Evolutionary conservation across 768 basidiomycete genomes (phyloP).

Genomic region (Ephemerocybe angulata): DNA sequence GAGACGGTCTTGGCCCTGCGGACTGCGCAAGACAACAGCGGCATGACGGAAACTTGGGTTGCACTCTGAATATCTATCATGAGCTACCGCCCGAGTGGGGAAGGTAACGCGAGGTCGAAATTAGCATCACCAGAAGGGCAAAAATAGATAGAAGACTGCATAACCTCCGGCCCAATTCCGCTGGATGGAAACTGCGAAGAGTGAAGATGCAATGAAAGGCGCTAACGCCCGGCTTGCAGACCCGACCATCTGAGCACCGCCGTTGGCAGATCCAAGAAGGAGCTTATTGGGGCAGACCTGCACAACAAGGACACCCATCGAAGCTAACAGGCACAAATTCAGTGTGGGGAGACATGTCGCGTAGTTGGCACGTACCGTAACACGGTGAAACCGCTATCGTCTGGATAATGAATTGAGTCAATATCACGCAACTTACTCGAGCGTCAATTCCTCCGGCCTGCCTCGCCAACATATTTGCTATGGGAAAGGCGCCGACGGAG

Average conservation of each 20-base stretch:
- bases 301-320: constrained; percentile 40
- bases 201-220: constrained; percentile 50
- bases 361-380: constrained; percentile 29
- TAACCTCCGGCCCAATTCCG: constrained; percentile 43
- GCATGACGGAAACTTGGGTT: no score
- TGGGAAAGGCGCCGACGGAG: constrained; percentile 30
- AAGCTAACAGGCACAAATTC: background rate
- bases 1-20: no score
- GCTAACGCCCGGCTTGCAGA: constrained; percentile 48
- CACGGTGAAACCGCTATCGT: constrained; percentile 27
- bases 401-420: constrained; percentile 29
- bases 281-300: constrained; percentile 38
- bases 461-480: constrained; percentile 31
- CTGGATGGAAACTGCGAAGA: constrained; percentile 52
- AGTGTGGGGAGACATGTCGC: background rate
- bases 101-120: constrained; percentile 18
- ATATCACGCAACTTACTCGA: constrained; percentile 26
- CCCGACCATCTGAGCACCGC: constrained; percentile 51
- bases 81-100: no score
- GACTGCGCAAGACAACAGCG: no score
- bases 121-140: constrained; percentile 19
- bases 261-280: constrained; percentile 50
- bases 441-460: constrained; percentile 31
- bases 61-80: no score
- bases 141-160: constrained; percentile 36